A percentile compares a stretch with the other conserved stretches of the same genome.
Evolutionary conservation across 2,329 filamentous ascomycete species (phyloP).

Genomic region (Phyllosticta capitalensis): DNA sequence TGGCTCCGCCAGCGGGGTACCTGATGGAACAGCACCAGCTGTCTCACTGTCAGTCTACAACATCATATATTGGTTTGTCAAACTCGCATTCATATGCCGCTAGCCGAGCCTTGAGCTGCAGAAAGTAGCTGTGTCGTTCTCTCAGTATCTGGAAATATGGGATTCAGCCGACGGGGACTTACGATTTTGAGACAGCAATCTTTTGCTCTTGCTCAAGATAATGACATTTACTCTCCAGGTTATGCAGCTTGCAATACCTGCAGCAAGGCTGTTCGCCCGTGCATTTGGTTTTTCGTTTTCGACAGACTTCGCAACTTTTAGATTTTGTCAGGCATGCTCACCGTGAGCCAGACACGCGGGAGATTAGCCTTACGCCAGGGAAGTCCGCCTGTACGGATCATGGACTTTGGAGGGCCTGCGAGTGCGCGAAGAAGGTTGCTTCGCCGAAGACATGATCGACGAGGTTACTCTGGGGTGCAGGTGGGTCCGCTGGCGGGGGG

Average conservation of each 20-base stretch:
- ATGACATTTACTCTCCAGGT: slow-evolving; percentile 12
- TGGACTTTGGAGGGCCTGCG: slow-evolving; percentile 18
- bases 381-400: slow-evolving; percentile 9
- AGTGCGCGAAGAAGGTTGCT: background rate
- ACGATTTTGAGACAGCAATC: slow-evolving; percentile 15
- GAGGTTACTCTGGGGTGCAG: background rate
- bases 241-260: slow-evolving; percentile 11
- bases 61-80: background rate
- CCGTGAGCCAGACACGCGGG: background rate
- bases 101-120: slow-evolving; percentile 14
- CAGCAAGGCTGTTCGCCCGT: slow-evolving; percentile 14
- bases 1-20: background rate
- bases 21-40: background rate
- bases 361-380: slow-evolving; percentile 6
- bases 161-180: background rate
- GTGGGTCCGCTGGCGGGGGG: slow-evolving; percentile 5
- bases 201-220: slow-evolving; percentile 16
- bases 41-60: background rate
- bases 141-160: too few relatives aligned
- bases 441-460: slow-evolving; percentile 4
- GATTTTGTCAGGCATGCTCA: background rate
- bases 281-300: slow-evolving; percentile 18
- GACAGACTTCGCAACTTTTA: slow-evolving; percentile 17
- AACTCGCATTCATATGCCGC: slow-evolving; percentile 13
- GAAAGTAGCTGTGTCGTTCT: slow-evolving; percentile 13